Conservation (phyloP, 768 basidiomycete genomes). For the Peribolospora baueri region DNA sequence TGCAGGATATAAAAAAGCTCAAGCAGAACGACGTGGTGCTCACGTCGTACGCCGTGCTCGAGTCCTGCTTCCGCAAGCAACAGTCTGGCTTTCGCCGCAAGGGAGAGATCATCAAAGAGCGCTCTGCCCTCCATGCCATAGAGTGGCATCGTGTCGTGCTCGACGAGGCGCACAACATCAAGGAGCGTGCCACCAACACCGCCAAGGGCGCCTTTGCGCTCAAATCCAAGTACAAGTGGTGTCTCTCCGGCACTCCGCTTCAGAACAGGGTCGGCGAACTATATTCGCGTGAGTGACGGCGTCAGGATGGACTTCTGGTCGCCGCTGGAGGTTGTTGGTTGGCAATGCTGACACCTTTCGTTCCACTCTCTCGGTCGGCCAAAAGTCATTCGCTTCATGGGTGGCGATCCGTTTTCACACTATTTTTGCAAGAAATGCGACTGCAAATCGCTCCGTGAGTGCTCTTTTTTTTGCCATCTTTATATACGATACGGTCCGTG, state of each 20-base stretch:
- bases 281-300: slow-evolving; percentile 73
- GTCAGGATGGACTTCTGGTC: too few species aligned
- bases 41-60: slow-evolving; percentile 66
- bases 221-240: slow-evolving; percentile 62
- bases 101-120: slow-evolving; percentile 59
- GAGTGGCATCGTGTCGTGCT: slow-evolving; percentile 63
- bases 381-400: slow-evolving; percentile 33
- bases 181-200: slow-evolving; percentile 79
- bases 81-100: slow-evolving; percentile 75
- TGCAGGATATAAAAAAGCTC: slow-evolving; percentile 40
- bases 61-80: slow-evolving; percentile 81
- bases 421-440: slow-evolving; percentile 85
- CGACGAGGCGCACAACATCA: slow-evolving; percentile 82
- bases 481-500: too few species aligned
- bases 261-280: slow-evolving; percentile 88
- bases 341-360: too few species aligned
- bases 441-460: slow-evolving; percentile 65
- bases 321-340: too few species aligned
- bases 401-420: slow-evolving; percentile 41
- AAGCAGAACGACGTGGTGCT: slow-evolving; percentile 72
- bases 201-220: slow-evolving; percentile 92
- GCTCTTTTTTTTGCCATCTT: not conserved
- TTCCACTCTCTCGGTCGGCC: too few species aligned
- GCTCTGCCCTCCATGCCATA: slow-evolving; percentile 58
- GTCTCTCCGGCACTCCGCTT: slow-evolving; percentile 74